Conservation (phyloP, 2,329 filamentous ascomycete genomes). For the Aureobasidium leucospermi region DNA sequence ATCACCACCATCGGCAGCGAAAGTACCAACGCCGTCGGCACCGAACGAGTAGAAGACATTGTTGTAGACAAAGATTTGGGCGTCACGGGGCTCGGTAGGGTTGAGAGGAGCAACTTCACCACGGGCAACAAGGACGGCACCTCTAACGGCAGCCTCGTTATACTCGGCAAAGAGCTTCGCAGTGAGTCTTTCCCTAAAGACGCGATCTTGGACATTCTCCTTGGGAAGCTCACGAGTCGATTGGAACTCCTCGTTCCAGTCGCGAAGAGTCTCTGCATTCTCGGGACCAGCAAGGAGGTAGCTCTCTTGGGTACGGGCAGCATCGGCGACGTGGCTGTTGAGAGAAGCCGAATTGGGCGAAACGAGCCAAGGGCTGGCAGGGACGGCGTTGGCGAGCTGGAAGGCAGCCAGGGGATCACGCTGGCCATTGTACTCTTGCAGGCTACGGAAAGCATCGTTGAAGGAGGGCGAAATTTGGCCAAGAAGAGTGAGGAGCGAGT, state of each 20-base stretch:
- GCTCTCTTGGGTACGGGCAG: slow-evolving; percentile 85
- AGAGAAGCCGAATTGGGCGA: slow-evolving; percentile 57
- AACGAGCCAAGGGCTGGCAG: slow-evolving; percentile 86
- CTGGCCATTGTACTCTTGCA: slow-evolving; percentile 78
- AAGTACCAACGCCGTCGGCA: slow-evolving; percentile 93
- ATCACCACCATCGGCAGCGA: slow-evolving; percentile 91
- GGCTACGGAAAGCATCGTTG: slow-evolving; percentile 61
- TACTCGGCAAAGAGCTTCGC: slow-evolving; percentile 98
- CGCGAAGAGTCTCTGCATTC: slow-evolving; percentile 85
- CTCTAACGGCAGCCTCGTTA: slow-evolving; percentile 86
- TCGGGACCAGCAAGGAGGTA: slow-evolving; percentile 86
- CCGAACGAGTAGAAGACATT: slow-evolving; percentile 99
- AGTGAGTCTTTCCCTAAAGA: slow-evolving; percentile 88
- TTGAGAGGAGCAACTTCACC: slow-evolving; percentile 92
- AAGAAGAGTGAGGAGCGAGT: slow-evolving; percentile 80
- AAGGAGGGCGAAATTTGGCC: slow-evolving; percentile 78
- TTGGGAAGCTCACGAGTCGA: slow-evolving; percentile 91
- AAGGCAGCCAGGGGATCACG: slow-evolving; percentile 88
- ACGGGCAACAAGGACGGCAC: slow-evolving; percentile 83
- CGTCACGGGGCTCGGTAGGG: slow-evolving; percentile 84
- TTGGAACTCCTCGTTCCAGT: slow-evolving; percentile 99
- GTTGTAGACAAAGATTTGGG: slow-evolving; percentile 98
- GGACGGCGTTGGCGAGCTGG: slow-evolving; percentile 91
- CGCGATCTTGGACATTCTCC: slow-evolving; percentile 87
- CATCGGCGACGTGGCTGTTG: slow-evolving; percentile 69